Base-by-base conservation (phyloP, 257 asterid species). In the Solanum okadae region DNA sequence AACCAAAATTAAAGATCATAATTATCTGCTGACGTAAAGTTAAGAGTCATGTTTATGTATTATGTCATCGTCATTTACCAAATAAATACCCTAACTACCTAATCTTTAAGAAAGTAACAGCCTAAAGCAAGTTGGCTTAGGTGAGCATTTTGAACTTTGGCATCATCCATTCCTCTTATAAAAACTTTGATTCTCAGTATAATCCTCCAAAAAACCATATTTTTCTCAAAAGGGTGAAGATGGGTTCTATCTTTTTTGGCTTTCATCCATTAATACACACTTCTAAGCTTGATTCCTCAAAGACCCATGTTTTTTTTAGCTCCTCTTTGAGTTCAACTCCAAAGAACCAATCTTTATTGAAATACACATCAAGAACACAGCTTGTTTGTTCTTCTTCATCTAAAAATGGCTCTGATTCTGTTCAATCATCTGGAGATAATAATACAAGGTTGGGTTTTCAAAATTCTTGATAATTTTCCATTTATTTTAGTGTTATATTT, bases 351-450 rank as follows among this genome's bases (percentile, higher is more conserved):
- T 73, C 88, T 85, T 89, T 90, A 38, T 67, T 87, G 46, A 87
- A 72, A 29, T 65, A 67, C 63, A 78, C 63, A 6, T 73, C 44
- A 88, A 90, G 44, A 85, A 84, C 82, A 33, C 89, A 77, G 44
- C 44, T 90, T 75, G 86, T 71, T 5, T 88, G 94, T 89, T 91
- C 94, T 11, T 91, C 94, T 35, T 84, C 96, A 44, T 84, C 91
- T 4, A 91, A 89, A 33, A 92, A 93, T 68, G 92, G 44, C 9
- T 70, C 89, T 83, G 79, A 84, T 27, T 44, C 91, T 42, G 44
- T 40, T 10, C 44, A 40, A 40, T 40, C 44, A 40, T 68, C 91
- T 15, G 91, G 86, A 4, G 97, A 93, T 63, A 88, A 44, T 91
- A 68, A 81, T 56, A 29, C 92, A 10, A 95, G 97, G 98, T 95